Evolutionary conservation across 345 rosid genomes (phyloP).

Genomic region (Syzygium oleosum): DNA sequence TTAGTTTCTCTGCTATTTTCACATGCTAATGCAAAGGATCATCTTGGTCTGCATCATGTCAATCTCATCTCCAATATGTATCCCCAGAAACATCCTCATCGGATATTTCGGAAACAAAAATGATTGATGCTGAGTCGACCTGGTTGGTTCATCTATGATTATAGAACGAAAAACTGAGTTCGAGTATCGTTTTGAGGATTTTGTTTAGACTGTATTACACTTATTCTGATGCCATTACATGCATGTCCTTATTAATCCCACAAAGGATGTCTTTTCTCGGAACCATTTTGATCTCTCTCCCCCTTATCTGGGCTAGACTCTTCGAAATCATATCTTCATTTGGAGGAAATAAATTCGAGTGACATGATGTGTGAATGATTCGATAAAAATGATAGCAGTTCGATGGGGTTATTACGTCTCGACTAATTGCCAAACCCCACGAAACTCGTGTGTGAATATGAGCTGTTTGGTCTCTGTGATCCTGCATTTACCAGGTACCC

Average conservation of each 20-base stretch:
- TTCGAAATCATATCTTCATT: not conserved
- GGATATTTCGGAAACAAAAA: not conserved
- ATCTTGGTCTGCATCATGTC: not conserved
- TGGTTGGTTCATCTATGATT: not conserved
- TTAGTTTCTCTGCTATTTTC: not conserved
- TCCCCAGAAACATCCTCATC: not conserved
- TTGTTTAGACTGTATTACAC: not conserved
- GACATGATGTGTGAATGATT: not conserved
- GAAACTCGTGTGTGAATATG: not conserved
- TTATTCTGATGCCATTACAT: not conserved
- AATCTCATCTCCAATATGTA: not conserved
- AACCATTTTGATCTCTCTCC: not conserved
- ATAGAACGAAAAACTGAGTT: not conserved
- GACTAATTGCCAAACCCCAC: not conserved
- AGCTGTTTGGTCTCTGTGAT: not conserved
- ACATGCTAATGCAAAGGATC: not conserved
- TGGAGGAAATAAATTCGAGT: not conserved
- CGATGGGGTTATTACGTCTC: not conserved
- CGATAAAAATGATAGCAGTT: not conserved
- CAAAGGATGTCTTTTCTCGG: not conserved
- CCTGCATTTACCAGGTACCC: not conserved
- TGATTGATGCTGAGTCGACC: not conserved
- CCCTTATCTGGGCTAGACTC: not conserved
- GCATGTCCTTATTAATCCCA: not conserved
- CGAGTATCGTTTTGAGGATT: not conserved